A percentile compares a stretch with the other conserved stretches of the same genome.
Conservation (phyloP, 257 asterid species). For the Gentiana straminea region DNA sequence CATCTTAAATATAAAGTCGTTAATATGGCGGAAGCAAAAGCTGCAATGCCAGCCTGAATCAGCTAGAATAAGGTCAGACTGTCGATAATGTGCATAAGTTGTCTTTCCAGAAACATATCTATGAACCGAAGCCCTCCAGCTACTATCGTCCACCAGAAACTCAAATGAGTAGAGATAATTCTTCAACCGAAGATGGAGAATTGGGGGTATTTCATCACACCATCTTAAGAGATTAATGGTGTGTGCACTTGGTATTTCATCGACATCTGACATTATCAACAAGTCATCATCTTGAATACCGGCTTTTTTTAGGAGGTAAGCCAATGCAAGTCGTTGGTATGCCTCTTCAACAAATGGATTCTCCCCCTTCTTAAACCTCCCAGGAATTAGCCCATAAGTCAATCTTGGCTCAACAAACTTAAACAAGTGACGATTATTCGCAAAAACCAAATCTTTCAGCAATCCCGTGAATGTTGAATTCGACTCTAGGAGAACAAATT, state of each 20-base stretch:
- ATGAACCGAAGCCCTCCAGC: slow-evolving; percentile 83
- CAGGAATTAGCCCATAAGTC: slow-evolving; percentile 70
- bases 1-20: slow-evolving; percentile 75
- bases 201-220: slow-evolving; percentile 62
- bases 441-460: slow-evolving; percentile 53
- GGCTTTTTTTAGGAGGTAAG: slow-evolving; percentile 71
- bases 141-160: slow-evolving; percentile 59
- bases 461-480: slow-evolving; percentile 78
- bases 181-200: slow-evolving; percentile 67
- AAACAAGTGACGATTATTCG: slow-evolving; percentile 37
- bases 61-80: slow-evolving; percentile 50
- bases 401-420: slow-evolving; percentile 54
- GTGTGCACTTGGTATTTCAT: slow-evolving; percentile 71
- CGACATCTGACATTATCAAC: slow-evolving; percentile 72
- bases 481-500: slow-evolving; percentile 69
- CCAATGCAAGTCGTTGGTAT: slow-evolving; percentile 69
- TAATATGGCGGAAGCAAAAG: slow-evolving; percentile 62
- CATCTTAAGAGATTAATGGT: slow-evolving; percentile 73
- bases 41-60: slow-evolving; percentile 89
- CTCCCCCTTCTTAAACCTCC: slow-evolving; percentile 61
- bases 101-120: slow-evolving; percentile 66
- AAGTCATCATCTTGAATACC: slow-evolving; percentile 75
- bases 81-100: slow-evolving; percentile 72
- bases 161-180: slow-evolving; percentile 72
- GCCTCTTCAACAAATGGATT: slow-evolving; percentile 85